These are phyloP conservation scores for Phytophthora megakarya DNA, from an alignment of 352 stramenopile species.

Conservation along the genomic window DNA sequence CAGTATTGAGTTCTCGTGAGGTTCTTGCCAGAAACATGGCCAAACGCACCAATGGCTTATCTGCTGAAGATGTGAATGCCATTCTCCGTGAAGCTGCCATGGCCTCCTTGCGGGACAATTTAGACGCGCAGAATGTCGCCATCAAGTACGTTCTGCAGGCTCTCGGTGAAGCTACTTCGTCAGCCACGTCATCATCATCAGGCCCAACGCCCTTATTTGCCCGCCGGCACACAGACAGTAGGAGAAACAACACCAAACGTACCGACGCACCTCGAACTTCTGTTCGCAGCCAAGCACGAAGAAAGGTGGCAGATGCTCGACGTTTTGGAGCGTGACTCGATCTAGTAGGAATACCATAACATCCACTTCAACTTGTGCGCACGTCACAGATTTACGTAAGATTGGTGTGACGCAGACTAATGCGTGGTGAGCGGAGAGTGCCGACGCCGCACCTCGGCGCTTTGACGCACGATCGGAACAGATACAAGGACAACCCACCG, in stretches of 20 bases:
- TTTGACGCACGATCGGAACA: constrained; percentile 72
- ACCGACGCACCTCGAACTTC: constrained; percentile 16
- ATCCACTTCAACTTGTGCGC: neutral
- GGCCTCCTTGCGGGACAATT: constrained; percentile 64
- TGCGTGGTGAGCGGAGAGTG: constrained; percentile 55
- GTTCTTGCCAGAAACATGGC: constrained; percentile 56
- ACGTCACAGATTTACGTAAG: constrained; percentile 6
- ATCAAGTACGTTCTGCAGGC: constrained; percentile 47
- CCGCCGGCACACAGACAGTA: constrained; percentile 17
- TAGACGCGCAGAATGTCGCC: constrained; percentile 48
- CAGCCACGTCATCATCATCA: constrained; percentile 13
- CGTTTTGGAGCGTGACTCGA: constrained; percentile 55
- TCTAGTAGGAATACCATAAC: neutral
- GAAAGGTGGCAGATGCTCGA: constrained; percentile 48
- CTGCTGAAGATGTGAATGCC: constrained; percentile 61
- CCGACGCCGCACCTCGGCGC: constrained; percentile 69
- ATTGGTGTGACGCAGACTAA: constrained; percentile 11
- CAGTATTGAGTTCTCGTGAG: constrained; percentile 35
- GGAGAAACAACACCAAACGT: constrained; percentile 22
- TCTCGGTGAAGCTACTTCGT: constrained; percentile 22
- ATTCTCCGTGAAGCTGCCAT: constrained; percentile 83
- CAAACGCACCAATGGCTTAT: constrained; percentile 53
- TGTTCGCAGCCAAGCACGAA: constrained; percentile 37
- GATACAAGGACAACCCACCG: constrained; percentile 66
- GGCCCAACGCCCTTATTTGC: constrained; percentile 21